Base-by-base conservation (phyloP, 169 alveolate species). In the Hepatocystis sp. region DNA sequence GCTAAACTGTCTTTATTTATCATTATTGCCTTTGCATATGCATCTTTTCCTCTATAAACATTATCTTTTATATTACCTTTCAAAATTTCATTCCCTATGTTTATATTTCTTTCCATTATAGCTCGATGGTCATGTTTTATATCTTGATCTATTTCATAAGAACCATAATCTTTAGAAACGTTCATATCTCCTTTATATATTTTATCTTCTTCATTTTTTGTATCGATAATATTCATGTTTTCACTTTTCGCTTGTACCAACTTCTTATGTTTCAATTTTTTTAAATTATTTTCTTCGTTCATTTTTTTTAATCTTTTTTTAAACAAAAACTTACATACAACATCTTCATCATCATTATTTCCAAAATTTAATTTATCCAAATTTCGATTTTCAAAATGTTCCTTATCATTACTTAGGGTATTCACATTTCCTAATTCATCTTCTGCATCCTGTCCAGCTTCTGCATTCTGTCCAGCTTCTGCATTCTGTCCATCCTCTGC, bases 21-120 rank as follows among this genome's bases (percentile, higher is more conserved):
- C 76, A 85, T 91, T 53, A 93, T 67, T 44, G 92, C 92, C 7
- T 91, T 95, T 30, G 90, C 90, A 68, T 95, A 89, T 5, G 97
- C 97, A 17, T 95, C 97, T 34, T 84, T 68, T 28, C 97, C 97
- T 15, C 97, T 89, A 91, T 95, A 95, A 17, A 94, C 85, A 44
- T 93, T 93, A 11, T 58, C 89, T 64, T 94, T 93, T 68, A 95
- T 85, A 64, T 93, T 95, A 10, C 97, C 96, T 11, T 71, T 78
- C 61, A 90, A 85, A 46, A 95, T 44, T 85, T 90, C 86, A 40
- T 86, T 67, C n/a, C 97, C 96, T 32, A 95, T 95, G 81, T 90
- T 84, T 13, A 84, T 78, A 66, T 94, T 94, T 27, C 97, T 56
- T 84, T 95, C 97, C 84, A 94, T 58, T 32, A 92, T 91, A 21